phyloP scores from a whole-genome alignment of 345 rosid genomes.

The Dimocarpus longan region DNA sequence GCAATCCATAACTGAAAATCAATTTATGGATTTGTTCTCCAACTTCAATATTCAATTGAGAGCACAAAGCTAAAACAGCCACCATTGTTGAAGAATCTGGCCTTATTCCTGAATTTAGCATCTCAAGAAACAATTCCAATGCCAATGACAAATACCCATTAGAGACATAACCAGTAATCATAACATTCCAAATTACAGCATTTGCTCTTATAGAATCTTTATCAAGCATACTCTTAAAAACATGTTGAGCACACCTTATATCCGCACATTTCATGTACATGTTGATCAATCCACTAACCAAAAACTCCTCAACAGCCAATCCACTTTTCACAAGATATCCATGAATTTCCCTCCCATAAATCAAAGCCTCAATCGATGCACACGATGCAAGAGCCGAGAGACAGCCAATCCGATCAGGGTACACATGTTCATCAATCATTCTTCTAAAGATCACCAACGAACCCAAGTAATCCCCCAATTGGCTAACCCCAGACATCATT shows the following conservation, averaged over 20 bases:
- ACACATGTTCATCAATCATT: conserved; percentile 30
- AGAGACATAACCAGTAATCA: conserved; percentile 44
- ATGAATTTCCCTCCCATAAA: conserved; percentile 45
- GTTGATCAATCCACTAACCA: conserved; percentile 41
- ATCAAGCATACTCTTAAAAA: conserved; percentile 27
- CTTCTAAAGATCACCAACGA: conserved; percentile 31
- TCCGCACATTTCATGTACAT: conserved; percentile 54
- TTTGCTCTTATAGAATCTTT: conserved; percentile 27
- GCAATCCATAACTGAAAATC: conserved; percentile 32
- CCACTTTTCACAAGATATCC: conserved; percentile 37
- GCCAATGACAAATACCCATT: conserved; percentile 37
- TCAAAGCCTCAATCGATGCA: conserved; percentile 31
- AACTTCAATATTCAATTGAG: conserved; percentile 26
- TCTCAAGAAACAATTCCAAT: conserved; percentile 30
- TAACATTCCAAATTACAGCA: conserved; percentile 47
- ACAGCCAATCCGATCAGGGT: conserved; percentile 32
- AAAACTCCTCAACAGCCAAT: conserved; percentile 34
- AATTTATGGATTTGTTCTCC: conserved; percentile 44
- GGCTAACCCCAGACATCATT: conserved; percentile 42
- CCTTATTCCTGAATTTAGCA: conserved; percentile 36
- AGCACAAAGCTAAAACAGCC: conserved; percentile 42
- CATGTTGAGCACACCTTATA: conserved; percentile 34
- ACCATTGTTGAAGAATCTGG: conserved; percentile 47
- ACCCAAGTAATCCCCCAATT: conserved; percentile 24
- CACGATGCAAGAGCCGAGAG: conserved; percentile 44